phyloP scores from a whole-genome alignment of 495 filamentous ascomycete species.

The Aspergillus cavernicola region DNA sequence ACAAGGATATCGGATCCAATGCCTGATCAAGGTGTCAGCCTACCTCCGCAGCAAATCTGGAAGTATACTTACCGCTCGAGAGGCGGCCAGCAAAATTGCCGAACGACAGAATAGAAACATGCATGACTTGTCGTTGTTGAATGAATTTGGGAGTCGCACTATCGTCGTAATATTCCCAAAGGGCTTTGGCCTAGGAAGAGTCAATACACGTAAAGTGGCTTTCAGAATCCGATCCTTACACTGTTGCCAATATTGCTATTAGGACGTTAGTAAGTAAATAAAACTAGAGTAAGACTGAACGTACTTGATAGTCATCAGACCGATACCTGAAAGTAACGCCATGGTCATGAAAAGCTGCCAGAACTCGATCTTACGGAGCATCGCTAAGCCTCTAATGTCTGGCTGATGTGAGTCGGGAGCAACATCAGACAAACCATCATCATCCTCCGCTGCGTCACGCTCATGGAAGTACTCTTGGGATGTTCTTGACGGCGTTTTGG shows the following conservation, averaged over 20 bases:
- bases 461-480: constrained; percentile 20
- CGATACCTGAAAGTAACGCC: constrained; percentile 85
- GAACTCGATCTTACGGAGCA: constrained; percentile 76
- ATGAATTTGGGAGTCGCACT: constrained; percentile 70
- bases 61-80: constrained; percentile 54
- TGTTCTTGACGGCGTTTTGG: constrained; percentile 49
- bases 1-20: constrained; percentile 88
- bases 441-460: constrained; percentile 24
- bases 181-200: constrained; percentile 49
- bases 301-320: constrained; percentile 98
- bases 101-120: constrained; percentile 88
- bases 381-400: constrained; percentile 85
- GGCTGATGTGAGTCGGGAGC: constrained; percentile 57
- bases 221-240: constrained; percentile 39
- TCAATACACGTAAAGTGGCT: constrained; percentile 6
- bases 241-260: constrained; percentile 92
- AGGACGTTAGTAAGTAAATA: constrained; percentile 31
- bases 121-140: constrained; percentile 77
- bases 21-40: constrained; percentile 41
- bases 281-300: constrained; percentile 29
- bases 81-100: constrained; percentile 81
- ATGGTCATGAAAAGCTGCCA: constrained; percentile 86
- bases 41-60: not conserved
- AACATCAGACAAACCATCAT: constrained; percentile 38
- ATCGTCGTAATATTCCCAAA: constrained; percentile 82